Percentiles rank a stretch among this genome's conserved stretches.
These are phyloP conservation scores for Penicillium digitatum DNA, from an alignment of 2,329 filamentous ascomycete genomes.

Conservation along the genomic window DNA sequence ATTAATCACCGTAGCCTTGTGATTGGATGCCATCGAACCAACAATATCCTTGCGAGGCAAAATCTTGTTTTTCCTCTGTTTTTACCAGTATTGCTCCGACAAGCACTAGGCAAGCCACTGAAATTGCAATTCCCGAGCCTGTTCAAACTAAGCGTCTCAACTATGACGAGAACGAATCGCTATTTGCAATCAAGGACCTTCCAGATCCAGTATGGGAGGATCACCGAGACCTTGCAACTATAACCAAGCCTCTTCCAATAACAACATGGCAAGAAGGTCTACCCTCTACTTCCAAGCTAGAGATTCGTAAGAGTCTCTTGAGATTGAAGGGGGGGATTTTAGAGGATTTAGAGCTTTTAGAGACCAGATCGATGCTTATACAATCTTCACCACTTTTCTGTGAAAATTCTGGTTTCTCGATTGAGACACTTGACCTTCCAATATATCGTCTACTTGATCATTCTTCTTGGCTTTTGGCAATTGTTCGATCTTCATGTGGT, in stretches of 20 bases:
- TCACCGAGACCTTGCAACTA: background rate
- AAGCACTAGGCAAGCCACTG: background rate
- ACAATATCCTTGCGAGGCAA: background rate
- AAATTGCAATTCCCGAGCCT: background rate
- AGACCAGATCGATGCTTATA: background rate
- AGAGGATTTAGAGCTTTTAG: constrained; percentile 15
- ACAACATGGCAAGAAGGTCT: background rate
- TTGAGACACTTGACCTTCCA: constrained; percentile 14
- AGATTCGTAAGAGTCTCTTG: constrained; percentile 8
- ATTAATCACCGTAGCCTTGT: background rate
- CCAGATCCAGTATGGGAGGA: background rate
- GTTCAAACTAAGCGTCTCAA: background rate
- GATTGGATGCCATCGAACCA: background rate
- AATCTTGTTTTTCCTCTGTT: background rate
- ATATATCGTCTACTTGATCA: constrained; percentile 18
- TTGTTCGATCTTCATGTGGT: constrained; percentile 4
- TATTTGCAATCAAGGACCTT: background rate
- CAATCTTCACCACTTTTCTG: background rate
- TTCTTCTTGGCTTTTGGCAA: constrained; percentile 13
- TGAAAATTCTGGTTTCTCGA: background rate
- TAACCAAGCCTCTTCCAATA: background rate
- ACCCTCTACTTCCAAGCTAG: background rate
- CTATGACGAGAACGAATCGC: background rate
- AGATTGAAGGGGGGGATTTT: constrained; percentile 13
- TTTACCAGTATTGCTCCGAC: background rate